These are phyloP conservation scores for Candolleomyces eurysporus DNA, from an alignment of 768 basidiomycete genomes.

Conservation along the genomic window DNA sequence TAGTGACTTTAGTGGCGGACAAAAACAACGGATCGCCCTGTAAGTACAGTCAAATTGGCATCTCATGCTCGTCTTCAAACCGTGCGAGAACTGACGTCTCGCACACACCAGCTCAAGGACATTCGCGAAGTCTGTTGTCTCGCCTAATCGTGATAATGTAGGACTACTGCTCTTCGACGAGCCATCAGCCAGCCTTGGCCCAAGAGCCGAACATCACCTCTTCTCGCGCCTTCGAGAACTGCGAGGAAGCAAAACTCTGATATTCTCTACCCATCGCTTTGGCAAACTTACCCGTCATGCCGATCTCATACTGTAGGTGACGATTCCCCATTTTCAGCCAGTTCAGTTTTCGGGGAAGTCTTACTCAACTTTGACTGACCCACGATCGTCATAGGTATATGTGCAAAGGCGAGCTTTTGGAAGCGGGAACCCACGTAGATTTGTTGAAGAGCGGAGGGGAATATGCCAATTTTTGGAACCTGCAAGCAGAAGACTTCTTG, in stretches of 20 bases:
- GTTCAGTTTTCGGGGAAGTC: too few relatives aligned
- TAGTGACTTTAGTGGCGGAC: constrained; percentile 45
- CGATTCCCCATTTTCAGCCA: neutral
- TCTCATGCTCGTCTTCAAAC: neutral
- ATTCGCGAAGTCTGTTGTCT: constrained; percentile 65
- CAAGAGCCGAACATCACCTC: constrained; percentile 73
- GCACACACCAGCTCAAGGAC: constrained; percentile 50
- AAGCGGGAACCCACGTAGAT: constrained; percentile 65
- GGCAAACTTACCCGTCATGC: constrained; percentile 72
- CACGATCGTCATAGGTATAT: constrained; percentile 51
- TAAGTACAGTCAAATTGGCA: constrained; percentile 31
- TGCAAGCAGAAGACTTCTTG: constrained; percentile 74
- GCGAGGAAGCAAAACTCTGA: constrained; percentile 79
- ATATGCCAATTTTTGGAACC: constrained; percentile 70
- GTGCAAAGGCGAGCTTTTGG: constrained; percentile 57
- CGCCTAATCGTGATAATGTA: constrained; percentile 37
- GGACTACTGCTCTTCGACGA: constrained; percentile 70
- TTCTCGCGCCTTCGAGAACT: constrained; percentile 66
- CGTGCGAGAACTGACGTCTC: neutral
- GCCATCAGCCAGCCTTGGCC: constrained; percentile 71
- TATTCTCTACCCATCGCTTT: constrained; percentile 74
- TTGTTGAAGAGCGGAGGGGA: constrained; percentile 56
- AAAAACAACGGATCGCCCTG: constrained; percentile 75
- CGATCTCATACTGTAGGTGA: constrained; percentile 60
- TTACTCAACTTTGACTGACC: neutral